Evolutionary conservation across 2,329 filamentous ascomycete genomes (phyloP).

Genomic region (Thielaviopsis musarum): DNA sequence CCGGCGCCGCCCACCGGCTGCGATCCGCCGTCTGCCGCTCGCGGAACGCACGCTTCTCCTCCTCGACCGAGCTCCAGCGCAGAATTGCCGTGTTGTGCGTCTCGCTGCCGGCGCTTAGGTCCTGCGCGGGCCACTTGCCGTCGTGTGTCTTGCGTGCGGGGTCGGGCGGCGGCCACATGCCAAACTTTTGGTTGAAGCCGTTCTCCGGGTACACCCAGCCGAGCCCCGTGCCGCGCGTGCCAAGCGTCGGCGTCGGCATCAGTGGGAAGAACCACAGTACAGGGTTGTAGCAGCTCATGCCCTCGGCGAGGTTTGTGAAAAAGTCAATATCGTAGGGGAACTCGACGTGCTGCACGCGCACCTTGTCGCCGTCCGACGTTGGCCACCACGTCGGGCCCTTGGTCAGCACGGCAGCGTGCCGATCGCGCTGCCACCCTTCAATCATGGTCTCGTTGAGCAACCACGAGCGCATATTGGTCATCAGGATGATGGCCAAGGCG

Average conservation of each 20-base stretch:
- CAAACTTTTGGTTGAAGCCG: constrained; percentile 50
- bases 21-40: constrained; percentile 32
- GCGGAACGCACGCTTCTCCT: constrained; percentile 32
- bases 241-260: constrained; percentile 30
- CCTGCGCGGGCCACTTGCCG: constrained; percentile 22
- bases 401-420: constrained; percentile 40
- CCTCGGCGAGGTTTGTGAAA: constrained; percentile 55
- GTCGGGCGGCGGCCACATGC: constrained; percentile 47
- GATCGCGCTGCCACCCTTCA: constrained; percentile 58
- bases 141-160: constrained; percentile 40
- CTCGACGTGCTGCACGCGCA: constrained; percentile 47
- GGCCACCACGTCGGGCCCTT: constrained; percentile 27
- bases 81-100: constrained; percentile 18
- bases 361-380: constrained; percentile 21
- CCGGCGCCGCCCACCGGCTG: constrained; percentile 23
- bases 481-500: constrained; percentile 45
- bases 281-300: constrained; percentile 53
- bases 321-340: constrained; percentile 72
- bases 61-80: constrained; percentile 21
- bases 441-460: constrained; percentile 62
- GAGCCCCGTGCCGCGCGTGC: constrained; percentile 21
- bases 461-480: constrained; percentile 44
- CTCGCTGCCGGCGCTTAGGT: constrained; percentile 17
- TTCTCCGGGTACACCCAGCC: constrained; percentile 57
- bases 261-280: constrained; percentile 56